Conservation (phyloP, 2,329 filamentous ascomycete species). For the Phoma sp. region DNA sequence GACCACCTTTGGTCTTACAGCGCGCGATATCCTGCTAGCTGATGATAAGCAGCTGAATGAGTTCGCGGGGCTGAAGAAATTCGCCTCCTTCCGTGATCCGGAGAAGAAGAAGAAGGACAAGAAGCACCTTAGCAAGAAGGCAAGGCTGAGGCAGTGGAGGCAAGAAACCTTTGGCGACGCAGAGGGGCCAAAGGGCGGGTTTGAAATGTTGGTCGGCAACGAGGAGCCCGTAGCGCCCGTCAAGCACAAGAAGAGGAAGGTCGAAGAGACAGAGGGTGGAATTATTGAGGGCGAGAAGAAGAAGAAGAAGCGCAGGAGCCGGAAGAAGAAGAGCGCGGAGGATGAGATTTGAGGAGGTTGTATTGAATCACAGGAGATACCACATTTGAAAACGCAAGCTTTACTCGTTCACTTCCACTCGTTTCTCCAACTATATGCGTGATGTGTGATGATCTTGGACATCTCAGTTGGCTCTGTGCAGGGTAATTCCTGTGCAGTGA, state of each 20-base stretch:
- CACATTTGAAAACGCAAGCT: no score
- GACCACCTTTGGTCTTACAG: conserved; percentile 84
- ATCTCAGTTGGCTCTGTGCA: no score
- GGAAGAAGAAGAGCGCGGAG: conserved; percentile 18
- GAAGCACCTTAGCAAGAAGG: conserved; percentile 92
- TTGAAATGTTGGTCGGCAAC: conserved; percentile 34
- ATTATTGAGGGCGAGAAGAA: conserved; percentile 10
- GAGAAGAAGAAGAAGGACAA: conserved; percentile 90
- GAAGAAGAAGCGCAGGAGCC: conserved; percentile 12
- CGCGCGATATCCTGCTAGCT: conserved; percentile 89
- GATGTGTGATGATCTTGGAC: no score
- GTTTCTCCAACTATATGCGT: no score
- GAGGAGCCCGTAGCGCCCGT: neutral
- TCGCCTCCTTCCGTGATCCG: conserved; percentile 84
- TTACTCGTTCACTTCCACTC: no score
- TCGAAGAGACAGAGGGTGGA: conserved; percentile 4
- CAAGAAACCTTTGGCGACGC: conserved; percentile 69
- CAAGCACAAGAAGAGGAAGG: conserved; percentile 1
- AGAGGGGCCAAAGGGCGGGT: conserved; percentile 57
- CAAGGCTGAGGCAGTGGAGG: conserved; percentile 84
- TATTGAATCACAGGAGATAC: neutral
- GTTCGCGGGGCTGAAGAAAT: conserved; percentile 92
- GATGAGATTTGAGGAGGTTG: neutral
- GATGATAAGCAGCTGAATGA: conserved; percentile 86
- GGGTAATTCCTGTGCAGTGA: no score